Conservation (phyloP, 1,284 basidiomycete genomes). For the Fomitopsis schrenkii region DNA sequence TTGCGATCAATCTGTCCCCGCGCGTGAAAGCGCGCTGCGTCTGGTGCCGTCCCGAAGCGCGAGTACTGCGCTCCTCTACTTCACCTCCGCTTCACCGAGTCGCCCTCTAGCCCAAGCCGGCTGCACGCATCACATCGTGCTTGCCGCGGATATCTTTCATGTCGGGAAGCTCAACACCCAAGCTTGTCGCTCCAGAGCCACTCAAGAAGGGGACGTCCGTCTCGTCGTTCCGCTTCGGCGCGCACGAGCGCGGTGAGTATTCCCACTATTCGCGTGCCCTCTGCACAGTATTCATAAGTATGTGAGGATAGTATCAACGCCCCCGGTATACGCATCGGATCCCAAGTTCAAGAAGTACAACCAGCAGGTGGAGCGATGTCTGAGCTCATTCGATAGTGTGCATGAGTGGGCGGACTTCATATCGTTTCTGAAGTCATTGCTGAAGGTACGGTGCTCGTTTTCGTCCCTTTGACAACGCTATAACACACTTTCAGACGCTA, state of each 20-base stretch:
- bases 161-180: conserved; percentile 17
- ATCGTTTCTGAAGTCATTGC: conserved; percentile 90
- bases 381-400: conserved; percentile 93
- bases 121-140: neutral
- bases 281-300: neutral
- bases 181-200: conserved; percentile 10
- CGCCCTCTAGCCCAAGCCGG: neutral
- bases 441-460: conserved; percentile 64
- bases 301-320: conserved; percentile 13
- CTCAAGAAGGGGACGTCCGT: conserved; percentile 13
- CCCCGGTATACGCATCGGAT: conserved; percentile 63
- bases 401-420: conserved; percentile 99
- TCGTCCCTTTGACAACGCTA: neutral
- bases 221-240: conserved; percentile 13
- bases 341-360: conserved; percentile 97
- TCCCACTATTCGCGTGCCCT: neutral
- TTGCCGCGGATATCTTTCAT: conserved; percentile 4
- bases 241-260: conserved; percentile 17
- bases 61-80: conserved; percentile 3
- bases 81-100: neutral
- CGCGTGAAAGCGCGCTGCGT: neutral
- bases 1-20: neutral
- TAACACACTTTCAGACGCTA: conserved; percentile 60
- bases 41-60: neutral
- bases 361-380: conserved; percentile 85